Evolutionary conservation across 805 yeast species (phyloP).

Genomic region (Wickerhamiella vanderwaltii): DNA sequence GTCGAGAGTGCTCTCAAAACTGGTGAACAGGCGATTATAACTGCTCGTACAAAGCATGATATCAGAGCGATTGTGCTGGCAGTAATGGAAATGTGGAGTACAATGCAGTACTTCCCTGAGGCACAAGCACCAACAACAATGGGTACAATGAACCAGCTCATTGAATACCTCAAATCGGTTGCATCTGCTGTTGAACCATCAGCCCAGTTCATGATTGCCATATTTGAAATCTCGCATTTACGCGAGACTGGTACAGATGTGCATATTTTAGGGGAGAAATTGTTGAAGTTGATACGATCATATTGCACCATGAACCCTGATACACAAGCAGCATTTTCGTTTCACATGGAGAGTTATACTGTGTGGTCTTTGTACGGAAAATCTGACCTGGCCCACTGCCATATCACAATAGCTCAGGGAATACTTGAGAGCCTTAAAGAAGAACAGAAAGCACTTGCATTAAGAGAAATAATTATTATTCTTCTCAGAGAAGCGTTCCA

Average conservation of each 20-base stretch:
- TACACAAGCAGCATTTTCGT: not conserved
- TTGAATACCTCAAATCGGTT: not conserved
- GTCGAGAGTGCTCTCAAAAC: not conserved
- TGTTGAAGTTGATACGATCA: not conserved
- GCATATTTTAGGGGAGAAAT: not conserved
- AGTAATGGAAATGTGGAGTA: not conserved
- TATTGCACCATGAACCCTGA: not conserved
- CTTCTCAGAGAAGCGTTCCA: slow-evolving; percentile 3
- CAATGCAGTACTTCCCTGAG: not conserved
- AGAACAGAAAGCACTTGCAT: not conserved
- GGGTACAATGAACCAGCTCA: not conserved
- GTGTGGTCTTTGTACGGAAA: slow-evolving; percentile 7
- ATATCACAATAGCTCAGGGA: not conserved
- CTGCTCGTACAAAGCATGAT: not conserved
- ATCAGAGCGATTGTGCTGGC: not conserved
- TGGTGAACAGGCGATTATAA: not conserved
- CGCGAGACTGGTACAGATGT: not conserved
- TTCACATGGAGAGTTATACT: not conserved
- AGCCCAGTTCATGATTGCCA: not conserved
- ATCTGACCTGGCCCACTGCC: slow-evolving; percentile 2
- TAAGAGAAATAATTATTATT: not conserved
- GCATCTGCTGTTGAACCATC: not conserved
- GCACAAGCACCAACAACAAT: not conserved
- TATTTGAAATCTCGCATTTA: not conserved
- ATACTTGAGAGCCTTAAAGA: not conserved